A percentile compares a stretch with the other conserved stretches of the same genome.
Conservation (phyloP, 257 asterid genomes). For the Ophiorrhiza pumila region DNA sequence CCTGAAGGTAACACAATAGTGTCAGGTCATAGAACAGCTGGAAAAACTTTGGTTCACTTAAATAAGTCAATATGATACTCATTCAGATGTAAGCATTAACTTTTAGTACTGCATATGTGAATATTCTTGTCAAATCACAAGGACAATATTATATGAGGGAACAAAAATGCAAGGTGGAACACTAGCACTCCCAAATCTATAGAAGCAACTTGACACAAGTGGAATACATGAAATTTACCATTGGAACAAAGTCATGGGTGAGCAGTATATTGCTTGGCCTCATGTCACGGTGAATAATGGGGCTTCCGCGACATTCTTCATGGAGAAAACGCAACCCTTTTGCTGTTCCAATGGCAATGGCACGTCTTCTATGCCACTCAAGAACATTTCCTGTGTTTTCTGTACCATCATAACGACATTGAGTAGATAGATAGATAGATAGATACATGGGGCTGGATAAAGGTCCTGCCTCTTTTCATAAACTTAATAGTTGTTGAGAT, state of each 20-base stretch:
- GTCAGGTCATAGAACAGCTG: not conserved
- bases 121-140: not conserved
- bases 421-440: not conserved
- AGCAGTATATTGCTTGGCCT: slow-evolving; percentile 76
- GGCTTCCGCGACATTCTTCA: slow-evolving; percentile 90
- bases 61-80: not conserved
- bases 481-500: not conserved
- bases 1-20: not conserved
- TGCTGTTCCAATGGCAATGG: slow-evolving; percentile 74
- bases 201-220: not conserved
- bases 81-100: not conserved
- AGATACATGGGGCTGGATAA: not conserved
- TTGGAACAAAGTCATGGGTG: slow-evolving; percentile 76
- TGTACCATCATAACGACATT: slow-evolving; percentile 23
- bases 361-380: slow-evolving; percentile 70
- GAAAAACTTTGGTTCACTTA: not conserved
- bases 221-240: slow-evolving; percentile 35
- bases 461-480: not conserved
- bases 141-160: not conserved
- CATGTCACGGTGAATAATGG: slow-evolving; percentile 72
- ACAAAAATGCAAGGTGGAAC: not conserved
- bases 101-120: too few species aligned
- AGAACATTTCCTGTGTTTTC: slow-evolving; percentile 42
- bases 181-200: not conserved
- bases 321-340: slow-evolving; percentile 77